phyloP scores from a whole-genome alignment of 768 basidiomycete species.

The Boletus fagicola region DNA sequence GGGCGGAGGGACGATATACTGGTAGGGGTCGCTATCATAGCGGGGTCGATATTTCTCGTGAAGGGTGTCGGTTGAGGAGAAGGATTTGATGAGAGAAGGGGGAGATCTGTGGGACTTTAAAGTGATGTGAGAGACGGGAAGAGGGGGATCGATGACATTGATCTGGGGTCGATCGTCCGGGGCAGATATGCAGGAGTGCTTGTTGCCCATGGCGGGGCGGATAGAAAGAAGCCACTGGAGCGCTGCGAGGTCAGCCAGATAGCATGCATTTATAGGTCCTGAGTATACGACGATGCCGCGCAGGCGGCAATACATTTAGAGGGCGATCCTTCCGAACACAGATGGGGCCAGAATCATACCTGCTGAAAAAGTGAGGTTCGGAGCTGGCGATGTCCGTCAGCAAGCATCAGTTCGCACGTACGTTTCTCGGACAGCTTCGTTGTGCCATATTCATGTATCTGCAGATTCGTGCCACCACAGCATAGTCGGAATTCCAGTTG shows the following conservation, averaged over 20 bases:
- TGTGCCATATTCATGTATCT: neutral
- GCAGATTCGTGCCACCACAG: neutral
- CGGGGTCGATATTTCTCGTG: constrained; percentile 29
- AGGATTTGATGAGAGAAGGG: constrained; percentile 35
- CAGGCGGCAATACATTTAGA: neutral
- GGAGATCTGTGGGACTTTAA: constrained; percentile 40
- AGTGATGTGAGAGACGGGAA: constrained; percentile 35
- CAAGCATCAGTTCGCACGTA: constrained; percentile 1
- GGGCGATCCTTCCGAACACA: neutral
- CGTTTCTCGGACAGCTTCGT: neutral
- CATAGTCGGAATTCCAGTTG: constrained; percentile 1
- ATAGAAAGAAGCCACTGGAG: neutral
- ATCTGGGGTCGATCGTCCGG: constrained; percentile 7
- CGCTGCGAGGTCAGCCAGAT: neutral
- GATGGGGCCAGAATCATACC: neutral
- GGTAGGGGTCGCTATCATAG: constrained; percentile 7
- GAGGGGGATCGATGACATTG: constrained; percentile 6
- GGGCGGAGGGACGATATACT: constrained; percentile 1
- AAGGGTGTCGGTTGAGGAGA: constrained; percentile 42
- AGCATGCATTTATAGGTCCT: constrained; percentile 19
- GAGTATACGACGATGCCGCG: neutral
- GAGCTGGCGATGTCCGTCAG: neutral
- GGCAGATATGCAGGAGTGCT: constrained; percentile 22
- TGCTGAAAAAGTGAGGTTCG: neutral
- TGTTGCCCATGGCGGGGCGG: constrained; percentile 31